Evolutionary conservation across 2,329 filamentous ascomycete genomes (phyloP), one percentile per base, ranked within the genome.

Genomic region (Cladosporium sp.): DNA sequence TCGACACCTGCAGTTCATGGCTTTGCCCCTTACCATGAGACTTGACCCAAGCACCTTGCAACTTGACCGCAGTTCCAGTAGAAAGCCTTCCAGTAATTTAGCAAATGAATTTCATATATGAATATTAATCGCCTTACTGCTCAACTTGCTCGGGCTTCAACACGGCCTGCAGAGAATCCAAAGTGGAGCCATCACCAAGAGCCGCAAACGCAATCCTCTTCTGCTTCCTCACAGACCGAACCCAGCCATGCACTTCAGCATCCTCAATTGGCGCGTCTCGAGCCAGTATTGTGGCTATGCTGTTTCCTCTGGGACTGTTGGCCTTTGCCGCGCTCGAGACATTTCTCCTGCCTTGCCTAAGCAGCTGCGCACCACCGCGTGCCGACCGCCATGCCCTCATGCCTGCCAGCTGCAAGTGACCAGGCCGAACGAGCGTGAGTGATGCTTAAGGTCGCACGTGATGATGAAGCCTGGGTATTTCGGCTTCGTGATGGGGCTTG

Each of bases 181-280:
- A 83, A 51, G 91, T 92, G 14, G 93, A 96, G 54, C 95, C 95
- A 82, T 99, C 95, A 12, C 90, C 90, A 62, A 98, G 83, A 67
- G 92, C 87, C 62, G 93, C 90, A 80, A 99, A 98, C 5, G 90
- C 89, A 67, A 90, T 84, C 26, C 86, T 86, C 77, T 97, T 96
- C 82, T 96, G 93, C 77, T 92, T 91, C 68, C 94, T 87, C 67
- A 97, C 89, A 4, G 92, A 94, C 69, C 92, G 87, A 65, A 97
- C 85, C 81, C 90, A 94, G 68, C 93, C 94, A 76, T 90, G 86
- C 71, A 97, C 82, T 26, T 71, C 44, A 21, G 63, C 70, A 34
- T 72, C 62, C 7, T 73, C 80, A 65, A 66, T 67, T 32, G 69
- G 64, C 47, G 63, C 70, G 30, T 68, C 67, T 24, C 65, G 74